Conservation (phyloP, 148 eudicot species). For the Camellia lanceoleosa region DNA sequence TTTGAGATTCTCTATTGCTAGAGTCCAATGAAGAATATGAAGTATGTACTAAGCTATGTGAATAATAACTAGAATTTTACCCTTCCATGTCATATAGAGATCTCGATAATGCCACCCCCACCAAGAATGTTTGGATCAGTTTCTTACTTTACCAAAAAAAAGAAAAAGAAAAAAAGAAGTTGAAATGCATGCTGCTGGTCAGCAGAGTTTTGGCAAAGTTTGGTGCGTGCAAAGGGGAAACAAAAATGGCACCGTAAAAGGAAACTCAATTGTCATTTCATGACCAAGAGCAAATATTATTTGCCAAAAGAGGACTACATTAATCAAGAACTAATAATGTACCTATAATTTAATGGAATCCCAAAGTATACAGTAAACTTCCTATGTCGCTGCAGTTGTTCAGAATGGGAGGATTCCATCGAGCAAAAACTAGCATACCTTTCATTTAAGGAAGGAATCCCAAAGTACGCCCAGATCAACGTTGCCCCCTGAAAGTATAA, state of each 20-base stretch:
- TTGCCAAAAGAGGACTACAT: not conserved
- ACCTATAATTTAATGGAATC: not conserved
- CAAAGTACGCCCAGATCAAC: constrained; percentile 82
- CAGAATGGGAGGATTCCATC: not conserved
- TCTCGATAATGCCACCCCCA: too few relatives aligned
- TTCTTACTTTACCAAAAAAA: too few relatives aligned
- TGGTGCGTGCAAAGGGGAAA: not conserved
- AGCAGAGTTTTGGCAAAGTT: not conserved
- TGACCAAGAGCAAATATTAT: not conserved
- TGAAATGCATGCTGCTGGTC: not conserved
- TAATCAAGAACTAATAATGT: not conserved
- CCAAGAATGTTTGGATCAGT: too few relatives aligned
- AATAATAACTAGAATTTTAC: too few relatives aligned
- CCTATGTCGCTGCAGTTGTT: not conserved
- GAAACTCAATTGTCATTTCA: not conserved
- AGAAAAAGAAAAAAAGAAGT: too few relatives aligned
- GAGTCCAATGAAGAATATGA: too few relatives aligned
- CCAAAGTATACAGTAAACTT: not conserved
- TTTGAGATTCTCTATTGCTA: too few relatives aligned
- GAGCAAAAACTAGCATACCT: not conserved
- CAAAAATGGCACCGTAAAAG: not conserved
- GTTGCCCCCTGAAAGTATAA: constrained; percentile 87
- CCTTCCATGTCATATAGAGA: too few relatives aligned
- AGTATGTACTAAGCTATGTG: too few relatives aligned
- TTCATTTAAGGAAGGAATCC: constrained; percentile 48